Evolutionary conservation across 1,284 basidiomycete genomes (phyloP).

Genomic region (Fomitopsis betulina): DNA sequence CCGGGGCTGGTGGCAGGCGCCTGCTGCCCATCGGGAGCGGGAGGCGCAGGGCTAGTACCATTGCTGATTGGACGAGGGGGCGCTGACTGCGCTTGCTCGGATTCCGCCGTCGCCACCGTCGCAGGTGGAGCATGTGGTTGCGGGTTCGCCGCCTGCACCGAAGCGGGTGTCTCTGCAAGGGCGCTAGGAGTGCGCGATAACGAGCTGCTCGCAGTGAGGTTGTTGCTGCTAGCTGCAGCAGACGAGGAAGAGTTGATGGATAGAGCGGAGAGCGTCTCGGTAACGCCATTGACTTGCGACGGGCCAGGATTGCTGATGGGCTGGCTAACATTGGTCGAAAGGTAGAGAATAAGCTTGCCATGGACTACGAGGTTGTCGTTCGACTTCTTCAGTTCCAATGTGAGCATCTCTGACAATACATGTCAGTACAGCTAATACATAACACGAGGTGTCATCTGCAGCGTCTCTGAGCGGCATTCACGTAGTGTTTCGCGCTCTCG

Average conservation of each 20-base stretch:
- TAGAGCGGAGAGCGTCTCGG: constrained; percentile 27
- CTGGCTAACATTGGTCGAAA: constrained; percentile 60
- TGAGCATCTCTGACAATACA: constrained; percentile 60
- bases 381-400: constrained; percentile 80
- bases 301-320: constrained; percentile 48
- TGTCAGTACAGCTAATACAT: neutral
- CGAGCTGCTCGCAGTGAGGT: constrained; percentile 24
- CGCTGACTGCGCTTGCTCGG: constrained; percentile 16
- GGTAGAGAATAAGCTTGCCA: constrained; percentile 80
- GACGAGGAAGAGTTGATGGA: constrained; percentile 29
- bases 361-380: constrained; percentile 85
- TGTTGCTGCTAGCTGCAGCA: constrained; percentile 29
- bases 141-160: constrained; percentile 29
- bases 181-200: constrained; percentile 32
- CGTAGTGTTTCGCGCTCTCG: too few species aligned
- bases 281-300: constrained; percentile 30
- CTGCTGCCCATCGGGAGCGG: neutral
- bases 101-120: constrained; percentile 20
- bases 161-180: constrained; percentile 22
- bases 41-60: constrained; percentile 14
- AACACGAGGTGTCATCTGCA: too few species aligned
- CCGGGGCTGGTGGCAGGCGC: constrained; percentile 31
- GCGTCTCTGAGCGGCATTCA: too few species aligned
- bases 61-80: constrained; percentile 27
- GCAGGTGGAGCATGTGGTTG: constrained; percentile 31